Percentiles rank a stretch among this genome's conserved stretches.
Conservation (phyloP, 2,329 filamentous ascomycete species). For the Mycosphaerella sp. region DNA sequence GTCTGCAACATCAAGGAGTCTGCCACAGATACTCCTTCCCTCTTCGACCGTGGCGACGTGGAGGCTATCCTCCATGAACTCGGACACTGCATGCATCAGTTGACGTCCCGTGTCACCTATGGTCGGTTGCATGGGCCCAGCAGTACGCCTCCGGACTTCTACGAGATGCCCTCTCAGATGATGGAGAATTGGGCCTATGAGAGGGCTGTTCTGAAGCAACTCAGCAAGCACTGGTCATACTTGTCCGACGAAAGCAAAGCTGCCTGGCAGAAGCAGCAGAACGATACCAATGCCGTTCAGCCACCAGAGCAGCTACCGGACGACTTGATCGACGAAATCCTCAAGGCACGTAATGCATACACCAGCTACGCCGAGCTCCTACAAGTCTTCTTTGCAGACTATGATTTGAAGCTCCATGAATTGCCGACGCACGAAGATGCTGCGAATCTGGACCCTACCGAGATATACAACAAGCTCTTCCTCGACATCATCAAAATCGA, state of each 20-base stretch:
- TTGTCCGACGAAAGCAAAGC: background rate
- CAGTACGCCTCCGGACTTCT: constrained; percentile 8
- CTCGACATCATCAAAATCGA: background rate
- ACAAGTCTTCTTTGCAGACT: constrained; percentile 1
- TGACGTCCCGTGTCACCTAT: constrained; percentile 4
- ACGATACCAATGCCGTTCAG: background rate
- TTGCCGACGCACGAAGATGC: constrained; percentile 1
- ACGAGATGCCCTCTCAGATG: constrained; percentile 9
- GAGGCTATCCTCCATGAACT: constrained; percentile 11
- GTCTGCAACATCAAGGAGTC: constrained; percentile 8
- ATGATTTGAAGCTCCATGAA: constrained; percentile 5
- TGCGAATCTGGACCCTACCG: constrained; percentile 1
- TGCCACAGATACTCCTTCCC: background rate
- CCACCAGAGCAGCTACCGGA: constrained; percentile 6
- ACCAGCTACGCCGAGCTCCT: background rate
- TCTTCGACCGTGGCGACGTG: constrained; percentile 3
- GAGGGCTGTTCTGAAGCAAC: constrained; percentile 5
- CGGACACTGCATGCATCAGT: constrained; percentile 16
- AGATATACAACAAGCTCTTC: background rate
- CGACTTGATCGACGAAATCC: background rate
- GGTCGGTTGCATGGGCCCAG: background rate
- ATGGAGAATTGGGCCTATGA: constrained; percentile 13
- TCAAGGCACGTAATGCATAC: background rate
- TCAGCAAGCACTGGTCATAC: constrained; percentile 16
- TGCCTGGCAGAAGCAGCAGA: constrained; percentile 3